A percentile compares a stretch with the other conserved stretches of the same genome.
These are phyloP conservation scores for Amanita pseudoporphyria DNA, from an alignment of 768 basidiomycete species.

Conservation along the genomic window DNA sequence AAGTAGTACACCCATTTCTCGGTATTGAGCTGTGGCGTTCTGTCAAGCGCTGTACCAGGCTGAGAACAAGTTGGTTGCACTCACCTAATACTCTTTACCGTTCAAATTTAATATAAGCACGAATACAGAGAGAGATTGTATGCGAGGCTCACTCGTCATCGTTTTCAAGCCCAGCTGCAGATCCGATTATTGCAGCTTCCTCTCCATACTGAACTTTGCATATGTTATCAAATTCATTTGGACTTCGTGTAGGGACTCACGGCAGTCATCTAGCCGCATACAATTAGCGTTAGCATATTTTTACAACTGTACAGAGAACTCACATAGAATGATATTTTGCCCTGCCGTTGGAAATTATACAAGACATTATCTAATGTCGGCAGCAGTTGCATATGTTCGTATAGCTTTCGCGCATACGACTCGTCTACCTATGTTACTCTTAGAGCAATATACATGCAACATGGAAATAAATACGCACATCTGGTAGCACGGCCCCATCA, in stretches of 20 bases:
- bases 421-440: slow-evolving; percentile 47
- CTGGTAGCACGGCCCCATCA: slow-evolving; percentile 65
- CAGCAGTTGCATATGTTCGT: slow-evolving; percentile 70
- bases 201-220: slow-evolving; percentile 59
- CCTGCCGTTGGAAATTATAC: slow-evolving; percentile 90
- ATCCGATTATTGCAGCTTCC: slow-evolving; percentile 84
- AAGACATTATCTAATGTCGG: slow-evolving; percentile 83
- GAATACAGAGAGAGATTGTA: background rate
- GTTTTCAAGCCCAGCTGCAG: slow-evolving; percentile 72
- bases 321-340: slow-evolving; percentile 87
- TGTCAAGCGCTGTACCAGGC: slow-evolving; percentile 5
- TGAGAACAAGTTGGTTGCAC: slow-evolving; percentile 12
- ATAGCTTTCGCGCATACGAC: slow-evolving; percentile 59
- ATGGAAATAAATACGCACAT: slow-evolving; percentile 36
- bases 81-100: slow-evolving; percentile 58
- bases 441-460: background rate
- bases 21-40: slow-evolving; percentile 64
- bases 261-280: slow-evolving; percentile 58
- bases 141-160: slow-evolving; percentile 71
- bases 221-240: slow-evolving; percentile 6
- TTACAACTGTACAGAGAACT: slow-evolving; percentile 17
- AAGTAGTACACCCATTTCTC: slow-evolving; percentile 83
- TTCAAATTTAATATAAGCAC: background rate
- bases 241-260: slow-evolving; percentile 33
- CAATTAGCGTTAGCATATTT: background rate